Evolutionary conservation across 2,329 filamentous ascomycete species (phyloP), one percentile per base, ranked within the genome.

Genomic region (Pseudogymnoascus verrucosus): DNA sequence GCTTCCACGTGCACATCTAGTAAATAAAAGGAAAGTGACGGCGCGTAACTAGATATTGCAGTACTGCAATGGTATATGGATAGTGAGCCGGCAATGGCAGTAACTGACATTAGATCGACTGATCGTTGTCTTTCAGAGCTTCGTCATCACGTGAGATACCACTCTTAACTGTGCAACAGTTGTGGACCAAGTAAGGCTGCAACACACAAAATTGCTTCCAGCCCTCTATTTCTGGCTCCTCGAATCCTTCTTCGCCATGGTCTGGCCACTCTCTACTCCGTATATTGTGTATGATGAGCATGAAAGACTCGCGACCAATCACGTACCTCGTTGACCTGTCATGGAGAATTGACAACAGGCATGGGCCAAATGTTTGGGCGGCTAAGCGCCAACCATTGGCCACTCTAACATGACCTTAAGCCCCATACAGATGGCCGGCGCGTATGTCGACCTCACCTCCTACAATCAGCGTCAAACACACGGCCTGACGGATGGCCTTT

Each of bases 301-400:
- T 34, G 26, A 19, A 57, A 34, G 28, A 3, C 51, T 34, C n/a
- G 51, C 28, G n/a, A 10, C 51, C 51, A 57, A 57, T 57, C 51
- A 57, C 12, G 26, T 34, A 31, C n/a, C 28, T 34, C n/a, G 28
- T 57, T 57, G 26, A 34, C 28, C 28, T 57, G 51, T 34, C 51
- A 34, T 57, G 51, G 26, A 57, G 51, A 57, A 57, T 57, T 28
- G 28, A 57, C 51, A 57, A n/a, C 26, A 57, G 28, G 51, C 51
- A 57, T 57, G 51, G 51, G 51, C 47, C 19, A 57, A 34, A 57
- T 57, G 28, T 57, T 57, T 34, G 51, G 51, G 51, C 51, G 51
- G 28, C 51, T 57, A 57, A 57, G 51, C 51, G 26, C 51, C 51
- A 57, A 57, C 51, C 51, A 57, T 57, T 57, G 51, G 51, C 14